A percentile compares a stretch with the other conserved stretches of the same genome.
These are phyloP conservation scores for Rhizopogon salebrosus DNA, from an alignment of 768 basidiomycete species.

Conservation along the genomic window DNA sequence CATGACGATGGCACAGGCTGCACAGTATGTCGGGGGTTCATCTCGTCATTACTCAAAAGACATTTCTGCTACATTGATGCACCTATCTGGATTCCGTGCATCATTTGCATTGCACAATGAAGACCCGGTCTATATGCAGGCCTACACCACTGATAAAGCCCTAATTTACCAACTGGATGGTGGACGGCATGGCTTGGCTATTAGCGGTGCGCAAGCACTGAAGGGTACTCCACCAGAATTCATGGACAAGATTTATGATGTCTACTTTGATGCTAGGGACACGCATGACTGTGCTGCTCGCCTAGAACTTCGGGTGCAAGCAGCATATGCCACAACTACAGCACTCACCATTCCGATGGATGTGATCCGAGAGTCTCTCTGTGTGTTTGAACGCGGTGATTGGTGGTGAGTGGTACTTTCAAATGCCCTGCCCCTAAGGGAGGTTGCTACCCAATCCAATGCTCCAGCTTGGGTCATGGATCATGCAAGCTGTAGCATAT, in stretches of 20 bases:
- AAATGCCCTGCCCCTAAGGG: no score
- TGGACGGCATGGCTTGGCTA: conserved; percentile 16
- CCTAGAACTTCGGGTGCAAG: conserved; percentile 25
- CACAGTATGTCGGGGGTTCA: conserved; percentile 11
- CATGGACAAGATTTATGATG: conserved; percentile 9
- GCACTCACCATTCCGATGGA: neutral
- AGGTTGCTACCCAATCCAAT: no score
- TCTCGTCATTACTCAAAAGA: conserved; percentile 20
- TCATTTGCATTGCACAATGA: conserved; percentile 11
- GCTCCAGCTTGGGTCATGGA: no score
- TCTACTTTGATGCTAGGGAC: conserved; percentile 16
- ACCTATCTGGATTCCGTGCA: conserved; percentile 28
- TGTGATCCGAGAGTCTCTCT: neutral
- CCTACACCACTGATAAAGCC: conserved; percentile 31
- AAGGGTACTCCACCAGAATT: conserved; percentile 3
- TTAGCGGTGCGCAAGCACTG: conserved; percentile 13
- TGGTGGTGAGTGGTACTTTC: neutral
- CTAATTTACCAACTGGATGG: conserved; percentile 18
- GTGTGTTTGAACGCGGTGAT: neutral
- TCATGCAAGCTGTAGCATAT: no score
- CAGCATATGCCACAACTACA: no score
- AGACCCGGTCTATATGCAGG: conserved; percentile 21
- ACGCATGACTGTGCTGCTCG: conserved; percentile 19
- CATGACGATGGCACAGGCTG: conserved; percentile 6
- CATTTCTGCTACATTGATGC: conserved; percentile 22